Base-by-base conservation (phyloP, 2,329 filamentous ascomycete species). In the Magnaporthales sp. region DNA sequence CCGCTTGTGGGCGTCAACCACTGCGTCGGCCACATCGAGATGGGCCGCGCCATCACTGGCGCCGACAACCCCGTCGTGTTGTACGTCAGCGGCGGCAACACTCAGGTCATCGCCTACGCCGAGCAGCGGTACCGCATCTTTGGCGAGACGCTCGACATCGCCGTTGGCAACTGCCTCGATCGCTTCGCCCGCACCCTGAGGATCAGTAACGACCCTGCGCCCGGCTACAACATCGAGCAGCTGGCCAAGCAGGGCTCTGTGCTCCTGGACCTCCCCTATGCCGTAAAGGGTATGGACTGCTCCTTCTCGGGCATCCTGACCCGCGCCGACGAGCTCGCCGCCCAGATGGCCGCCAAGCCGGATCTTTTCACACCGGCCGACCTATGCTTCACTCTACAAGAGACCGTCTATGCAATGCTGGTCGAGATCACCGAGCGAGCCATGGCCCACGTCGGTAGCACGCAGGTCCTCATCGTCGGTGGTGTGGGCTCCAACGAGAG, bases 221-320 rank as follows among this genome's bases (percentile, higher is more conserved):
- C 95, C 0, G 95, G 95, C 1, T 97, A 98, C 79, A 99, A 99
- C 75, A 97, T 99, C 72, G 95, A 99, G 81, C 92, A 97, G 79
- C 81, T 98, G 64, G 95, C 95, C 68, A 85, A 84, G 71, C 89
- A 90, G 66, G 86, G 86, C 0, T 86, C 83, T 61, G 79, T 87
- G 26, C 80, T 99, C 54, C 82, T 98, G 22, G 94, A 98, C 71
- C 81, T 99, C 30, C 95, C 95, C 1, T 99, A 99, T 75, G 88
- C 93, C 2, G 95, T 99, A 70, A 99, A 99, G 79, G 95, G 95
- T 65, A 99, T 99, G 95, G 95, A 99, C 77, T 96, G 93, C 73
- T 95, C 91, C 27, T 98, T 99, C 78, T 93, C 91, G 2, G 95
- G 95, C 1, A 96, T 99, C 70, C 81, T 99, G 30, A 92, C 91